Evolutionary conservation across 352 stramenopile species (phyloP).

Genomic region (Phytophthora colocasiae): DNA sequence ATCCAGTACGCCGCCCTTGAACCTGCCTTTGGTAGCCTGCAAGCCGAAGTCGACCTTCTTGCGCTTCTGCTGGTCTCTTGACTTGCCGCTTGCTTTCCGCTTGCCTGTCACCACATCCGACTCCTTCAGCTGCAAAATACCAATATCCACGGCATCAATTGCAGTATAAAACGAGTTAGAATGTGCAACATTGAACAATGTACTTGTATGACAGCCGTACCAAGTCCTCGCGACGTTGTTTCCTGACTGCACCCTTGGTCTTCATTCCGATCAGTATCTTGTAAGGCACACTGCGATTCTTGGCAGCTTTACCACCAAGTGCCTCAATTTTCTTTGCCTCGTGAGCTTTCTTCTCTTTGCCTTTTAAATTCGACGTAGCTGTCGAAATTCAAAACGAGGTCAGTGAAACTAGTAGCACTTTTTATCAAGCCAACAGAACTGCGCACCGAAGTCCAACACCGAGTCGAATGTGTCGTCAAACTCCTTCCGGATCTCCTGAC

Average conservation of each 20-base stretch:
- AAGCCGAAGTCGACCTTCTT: slow-evolving; percentile 81
- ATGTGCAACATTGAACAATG: background rate
- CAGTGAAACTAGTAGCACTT: slow-evolving; percentile 2
- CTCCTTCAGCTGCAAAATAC: slow-evolving; percentile 57
- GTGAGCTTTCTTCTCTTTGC: slow-evolving; percentile 82
- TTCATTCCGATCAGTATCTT: slow-evolving; percentile 78
- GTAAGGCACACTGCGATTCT: slow-evolving; percentile 70
- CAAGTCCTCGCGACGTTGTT: slow-evolving; percentile 65
- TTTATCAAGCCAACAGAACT: slow-evolving; percentile 3
- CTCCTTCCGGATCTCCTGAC: slow-evolving; percentile 78
- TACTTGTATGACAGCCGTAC: slow-evolving; percentile 33
- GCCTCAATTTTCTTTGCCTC: slow-evolving; percentile 79
- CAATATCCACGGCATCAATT: slow-evolving; percentile 11
- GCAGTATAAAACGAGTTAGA: background rate
- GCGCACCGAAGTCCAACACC: slow-evolving; percentile 75
- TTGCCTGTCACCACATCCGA: slow-evolving; percentile 79
- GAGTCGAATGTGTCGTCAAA: slow-evolving; percentile 79
- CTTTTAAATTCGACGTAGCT: slow-evolving; percentile 67
- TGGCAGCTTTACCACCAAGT: slow-evolving; percentile 67
- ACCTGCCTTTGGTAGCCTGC: slow-evolving; percentile 75
- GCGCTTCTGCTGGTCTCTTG: slow-evolving; percentile 61
- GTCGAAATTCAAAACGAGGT: slow-evolving; percentile 1
- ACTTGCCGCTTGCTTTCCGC: slow-evolving; percentile 51
- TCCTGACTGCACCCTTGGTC: slow-evolving; percentile 61
- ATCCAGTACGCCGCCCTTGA: slow-evolving; percentile 80